Evolutionary conservation across 2,329 filamentous ascomycete species (phyloP), one percentile per base, ranked within the genome.

Genomic region (Monosporascus sp.): DNA sequence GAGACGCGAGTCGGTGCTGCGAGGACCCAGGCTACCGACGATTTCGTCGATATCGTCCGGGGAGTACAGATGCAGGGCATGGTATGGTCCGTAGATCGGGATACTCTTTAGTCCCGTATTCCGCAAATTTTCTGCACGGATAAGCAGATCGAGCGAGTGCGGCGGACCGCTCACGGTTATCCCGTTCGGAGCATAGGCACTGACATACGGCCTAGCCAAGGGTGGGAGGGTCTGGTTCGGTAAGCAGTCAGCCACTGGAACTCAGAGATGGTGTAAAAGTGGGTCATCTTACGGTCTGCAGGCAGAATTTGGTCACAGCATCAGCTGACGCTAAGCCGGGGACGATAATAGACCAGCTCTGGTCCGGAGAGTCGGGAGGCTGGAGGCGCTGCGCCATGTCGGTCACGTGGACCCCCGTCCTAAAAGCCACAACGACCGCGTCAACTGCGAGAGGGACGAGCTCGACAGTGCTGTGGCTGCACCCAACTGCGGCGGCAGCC

Each of bases 81-180:
- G 66, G 46, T 63, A 67, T 27, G 64, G 66, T 8, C 56, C 65
- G 25, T 57, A 55, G 18, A 77, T 64, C 2, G 82, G 81, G n/a
- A 82, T 60, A 50, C 17, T 53, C 50, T 55, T 57, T 39, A 45
- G 53, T 24, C 43, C 38, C 11, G 62, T 53, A 25, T 52, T 55
- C 5, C 54, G 51, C 2, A 65, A 57, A 31, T 9, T 37, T 8
- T 36, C 46, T 4, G 52, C 50, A 14, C 17, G 22, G 9, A 24
- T 25, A 22, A 55, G 39, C 22, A 47, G 45, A 36, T 46, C 55
- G 17, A 61, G 50, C 14, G 57, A 56, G 20, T 50, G 22, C 20
- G 59, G 53, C 5, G 59, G 52, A 7, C 59, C 60, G 54, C 57
- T 58, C 15, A 56, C 50, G 31, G 56, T 59, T 37, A 55, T 49